A percentile compares a stretch with the other conserved stretches of the same genome.
These are phyloP conservation scores for Lepiota venenata DNA, from an alignment of 768 basidiomycete species.

Conservation along the genomic window DNA sequence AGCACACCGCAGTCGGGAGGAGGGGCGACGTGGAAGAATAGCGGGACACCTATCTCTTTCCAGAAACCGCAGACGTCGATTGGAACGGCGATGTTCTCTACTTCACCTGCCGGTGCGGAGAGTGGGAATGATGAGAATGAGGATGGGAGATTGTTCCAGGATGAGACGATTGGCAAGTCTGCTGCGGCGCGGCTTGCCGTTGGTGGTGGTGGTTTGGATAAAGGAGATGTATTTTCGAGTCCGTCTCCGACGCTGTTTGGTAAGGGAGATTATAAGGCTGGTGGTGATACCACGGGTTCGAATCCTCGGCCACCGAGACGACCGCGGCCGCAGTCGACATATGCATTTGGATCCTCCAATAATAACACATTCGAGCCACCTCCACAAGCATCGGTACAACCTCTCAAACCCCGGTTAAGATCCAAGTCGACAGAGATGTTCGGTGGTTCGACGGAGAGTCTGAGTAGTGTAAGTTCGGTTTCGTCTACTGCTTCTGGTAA, in stretches of 20 bases:
- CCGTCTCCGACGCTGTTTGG: conserved; percentile 21
- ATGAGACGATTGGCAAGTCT: conserved; percentile 63
- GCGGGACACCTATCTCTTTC: conserved; percentile 16
- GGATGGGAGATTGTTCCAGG: conserved; percentile 34
- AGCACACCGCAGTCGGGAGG: not conserved
- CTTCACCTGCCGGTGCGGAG: conserved; percentile 24
- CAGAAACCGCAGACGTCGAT: conserved; percentile 23
- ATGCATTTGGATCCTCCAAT: not conserved
- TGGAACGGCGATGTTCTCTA: conserved; percentile 42
- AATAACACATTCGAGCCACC: not conserved
- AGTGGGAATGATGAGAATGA: conserved; percentile 33
- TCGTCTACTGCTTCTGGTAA: conserved; percentile 23
- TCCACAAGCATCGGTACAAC: conserved; percentile 1
- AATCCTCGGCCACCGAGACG: conserved; percentile 1
- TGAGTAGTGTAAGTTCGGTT: conserved; percentile 11
- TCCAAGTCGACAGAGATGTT: conserved; percentile 9
- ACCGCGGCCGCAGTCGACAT: conserved; percentile 8
- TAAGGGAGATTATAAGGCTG: conserved; percentile 10
- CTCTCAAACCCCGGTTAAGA: conserved; percentile 3
- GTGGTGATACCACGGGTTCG: conserved; percentile 6
- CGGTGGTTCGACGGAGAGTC: conserved; percentile 14
- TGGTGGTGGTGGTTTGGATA: not conserved
- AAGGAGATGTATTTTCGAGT: conserved; percentile 15
- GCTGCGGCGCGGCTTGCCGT: conserved; percentile 30
- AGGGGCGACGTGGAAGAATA: conserved; percentile 11